Conservation (phyloP, 1,284 basidiomycete genomes). For the Peniophora sp. region DNA sequence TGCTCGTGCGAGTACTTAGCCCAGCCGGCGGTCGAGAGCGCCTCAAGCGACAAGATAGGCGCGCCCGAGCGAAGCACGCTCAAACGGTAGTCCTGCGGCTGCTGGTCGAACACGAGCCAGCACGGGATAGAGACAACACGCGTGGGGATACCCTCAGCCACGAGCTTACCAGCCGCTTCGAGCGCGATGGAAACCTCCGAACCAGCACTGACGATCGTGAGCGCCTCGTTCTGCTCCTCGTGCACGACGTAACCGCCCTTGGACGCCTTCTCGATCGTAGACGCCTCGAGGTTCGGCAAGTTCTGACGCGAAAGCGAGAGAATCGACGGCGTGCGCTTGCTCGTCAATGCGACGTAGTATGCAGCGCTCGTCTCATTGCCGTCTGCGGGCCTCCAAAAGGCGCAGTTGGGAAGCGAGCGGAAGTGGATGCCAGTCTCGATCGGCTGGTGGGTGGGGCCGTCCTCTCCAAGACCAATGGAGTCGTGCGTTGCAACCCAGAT, state of each 20-base stretch:
- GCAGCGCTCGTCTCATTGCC: conserved; percentile 93
- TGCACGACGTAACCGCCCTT: conserved; percentile 89
- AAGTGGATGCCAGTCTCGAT: conserved; percentile 85
- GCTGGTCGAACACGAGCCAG: conserved; percentile 85
- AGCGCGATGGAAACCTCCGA: conserved; percentile 84
- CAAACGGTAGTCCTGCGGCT: conserved; percentile 74
- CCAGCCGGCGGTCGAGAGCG: conserved; percentile 79
- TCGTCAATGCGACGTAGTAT: conserved; percentile 75
- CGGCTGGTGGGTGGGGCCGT: conserved; percentile 95
- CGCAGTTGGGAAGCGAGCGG: conserved; percentile 85
- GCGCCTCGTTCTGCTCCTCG: conserved; percentile 68
- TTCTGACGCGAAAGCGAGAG: conserved; percentile 88
- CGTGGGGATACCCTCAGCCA: conserved; percentile 70
- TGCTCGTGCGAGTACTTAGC: conserved; percentile 85
- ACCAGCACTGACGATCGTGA: conserved; percentile 86
- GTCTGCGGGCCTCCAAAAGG: conserved; percentile 89
- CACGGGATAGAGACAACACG: conserved; percentile 87
- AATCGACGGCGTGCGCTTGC: conserved; percentile 75
- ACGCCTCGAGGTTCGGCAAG: conserved; percentile 87
- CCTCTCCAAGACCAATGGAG: conserved; percentile 89
- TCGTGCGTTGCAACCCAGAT: conserved; percentile 92
- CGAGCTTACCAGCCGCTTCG: conserved; percentile 77
- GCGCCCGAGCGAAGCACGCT: conserved; percentile 84
- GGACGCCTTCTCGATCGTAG: conserved; percentile 76
- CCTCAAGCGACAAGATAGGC: conserved; percentile 88